Evolutionary conservation across 352 stramenopile genomes (phyloP), one percentile per base, ranked within the genome.

Genomic region (Phytophthora fragariaefolia): DNA sequence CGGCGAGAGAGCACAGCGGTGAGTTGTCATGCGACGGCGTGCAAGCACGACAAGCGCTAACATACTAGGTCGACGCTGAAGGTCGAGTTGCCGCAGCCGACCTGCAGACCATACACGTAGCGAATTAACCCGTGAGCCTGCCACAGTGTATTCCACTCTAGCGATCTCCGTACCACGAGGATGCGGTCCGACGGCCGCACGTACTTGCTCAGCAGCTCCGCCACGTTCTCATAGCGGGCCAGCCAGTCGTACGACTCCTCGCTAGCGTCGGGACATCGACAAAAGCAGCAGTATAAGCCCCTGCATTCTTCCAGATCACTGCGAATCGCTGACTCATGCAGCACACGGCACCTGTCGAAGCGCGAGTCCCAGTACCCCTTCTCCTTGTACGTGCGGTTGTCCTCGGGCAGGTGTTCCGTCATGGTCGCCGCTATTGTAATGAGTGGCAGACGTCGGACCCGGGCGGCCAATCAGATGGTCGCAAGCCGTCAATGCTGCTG

Each of bases 211-310:
- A 92, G 38, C 38, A 85, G 47, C 54, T 71, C 60, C 4, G 70
- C 72, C 36, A 91, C 69, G 24, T 85, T 77, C 12, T 83, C 68
- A 54, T 77, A 93, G 24, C 65, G 56, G 2, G 81, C 76, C 28
- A 95, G 61, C 87, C 87, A 95, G 74, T 95, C 87, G 72, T 92
- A 95, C 57, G 69, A 80, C 42, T 91, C 82, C 48, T 95, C 87
- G 26, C 80, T 89, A 42, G 15, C 23, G 47, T 1, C 28, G 17
- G 26, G 32, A 4, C 38, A 47, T 12, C 6, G 4, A n/a, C 40
- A 47, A 22, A 26, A 26, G n/a, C 17, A 9, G 22, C 13, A 34
- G 42, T 18, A 20, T 60, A 28, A 69, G 22, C 49, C 2, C 10
- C 40, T 47, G 40, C 22, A 18, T n/a, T 40, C 22, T 46, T 43